Conservation (phyloP, 129 eudicot genomes). For the Artemisia annua region DNA sequence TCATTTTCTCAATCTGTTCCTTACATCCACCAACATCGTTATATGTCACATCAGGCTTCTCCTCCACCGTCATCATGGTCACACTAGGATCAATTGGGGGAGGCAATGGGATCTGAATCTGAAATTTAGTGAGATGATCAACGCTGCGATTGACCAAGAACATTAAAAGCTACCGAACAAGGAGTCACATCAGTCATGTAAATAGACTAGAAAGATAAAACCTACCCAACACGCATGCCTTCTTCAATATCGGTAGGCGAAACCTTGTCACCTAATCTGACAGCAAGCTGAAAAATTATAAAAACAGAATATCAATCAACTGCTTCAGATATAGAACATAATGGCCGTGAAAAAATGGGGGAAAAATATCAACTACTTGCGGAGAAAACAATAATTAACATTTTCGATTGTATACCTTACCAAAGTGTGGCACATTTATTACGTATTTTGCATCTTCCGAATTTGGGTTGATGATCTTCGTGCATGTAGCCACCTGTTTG, state of each 20-base stretch:
- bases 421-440: slow-evolving; percentile 89
- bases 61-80: slow-evolving; percentile 99
- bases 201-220: neutral
- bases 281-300: slow-evolving; percentile 76
- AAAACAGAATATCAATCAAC: slow-evolving; percentile 24
- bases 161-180: neutral
- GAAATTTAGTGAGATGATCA: slow-evolving; percentile 84
- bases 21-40: slow-evolving; percentile 99
- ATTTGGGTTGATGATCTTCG: slow-evolving; percentile 90
- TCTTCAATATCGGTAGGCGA: slow-evolving; percentile 99
- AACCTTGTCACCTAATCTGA: slow-evolving; percentile 93
- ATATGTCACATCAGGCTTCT: slow-evolving; percentile 97
- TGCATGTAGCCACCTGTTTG: slow-evolving; percentile 91
- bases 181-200: too few species aligned
- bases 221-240: slow-evolving; percentile 99
- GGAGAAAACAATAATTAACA: neutral
- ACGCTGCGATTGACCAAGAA: slow-evolving; percentile 52
- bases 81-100: slow-evolving; percentile 98
- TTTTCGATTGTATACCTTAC: slow-evolving; percentile 51
- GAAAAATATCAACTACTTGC: neutral
- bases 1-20: slow-evolving; percentile 97
- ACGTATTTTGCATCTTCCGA: slow-evolving; percentile 97
- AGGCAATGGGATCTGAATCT: slow-evolving; percentile 94
- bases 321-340: slow-evolving; percentile 2
- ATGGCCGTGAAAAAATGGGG: too few species aligned